Base-by-base conservation (phyloP, 306 rosid genomes). In the Comarum palustre region DNA sequence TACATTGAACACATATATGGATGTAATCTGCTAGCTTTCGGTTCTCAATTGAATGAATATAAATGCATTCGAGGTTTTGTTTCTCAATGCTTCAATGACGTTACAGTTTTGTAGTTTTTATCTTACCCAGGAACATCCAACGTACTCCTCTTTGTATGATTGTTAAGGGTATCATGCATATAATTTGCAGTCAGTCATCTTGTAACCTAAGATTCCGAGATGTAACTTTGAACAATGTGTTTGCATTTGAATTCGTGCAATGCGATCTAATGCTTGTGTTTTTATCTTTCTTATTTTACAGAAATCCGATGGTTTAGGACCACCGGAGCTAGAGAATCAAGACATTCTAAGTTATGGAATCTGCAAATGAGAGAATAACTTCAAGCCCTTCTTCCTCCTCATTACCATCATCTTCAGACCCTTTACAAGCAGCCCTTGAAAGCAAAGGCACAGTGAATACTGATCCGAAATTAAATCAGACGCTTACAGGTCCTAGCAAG, bases 281-380 rank as follows among this genome's bases (percentile, higher is more conserved):
- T 29, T 29, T 29, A 2, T 29, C 32, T 4, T 71, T 41, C 3
- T 38, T 0, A 0, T 41, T 25, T 66, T 47, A 50, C 69, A 78
- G 74, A 51, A 64, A 48, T 22, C 36, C 29, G 31, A 74, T 74
- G 65, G 16, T 54, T 32, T 39, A 43, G 15, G 81, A 84, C 31
- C 25, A 59, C 42, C 64, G 67, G 73, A 83, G 58, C 38, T 36
- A 69, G 76, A 47, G 65, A 29, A 78, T 52, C 50, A 77, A 65
- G 73, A 68, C 11, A 9, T 25, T 65, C 47, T 45, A 54, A 48
- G 77, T 32, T 32, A 82, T 81, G 87, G 84, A 83, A 55, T 25
- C 58, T 16, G 77, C 22, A 52, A 64, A 71, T 69, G 80, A 62
- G 12, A 20, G 61, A 25, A 64, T 71, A 36, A 51, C 71, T 13